Evolutionary conservation across 169 alveolate species (phyloP), one percentile per base, ranked within the genome.

Genomic region (Amoebophrya sp.): DNA sequence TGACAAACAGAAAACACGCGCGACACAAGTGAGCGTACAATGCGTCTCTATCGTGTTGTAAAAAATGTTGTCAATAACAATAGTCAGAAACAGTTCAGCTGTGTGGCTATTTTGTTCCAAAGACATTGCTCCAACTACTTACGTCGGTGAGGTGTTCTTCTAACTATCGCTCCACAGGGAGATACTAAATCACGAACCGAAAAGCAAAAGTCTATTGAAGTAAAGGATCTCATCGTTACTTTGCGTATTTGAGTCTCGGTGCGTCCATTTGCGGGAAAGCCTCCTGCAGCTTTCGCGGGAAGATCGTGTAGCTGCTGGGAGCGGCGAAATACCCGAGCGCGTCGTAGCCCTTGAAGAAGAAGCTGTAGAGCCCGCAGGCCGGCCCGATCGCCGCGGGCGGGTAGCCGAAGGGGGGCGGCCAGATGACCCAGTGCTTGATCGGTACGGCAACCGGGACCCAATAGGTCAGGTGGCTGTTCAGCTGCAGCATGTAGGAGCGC

Each of bases 381-480:
- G 93, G 93, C 47, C 93, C 93, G 40, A 92, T 38, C 39, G 93
- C 93, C 12, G 93, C 93, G 14, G 93, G 93, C 3, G 93, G 92
- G 77, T 92, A 92, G 90, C 89, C 93, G 77, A 92, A 92, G 39
- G 93, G 93, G 0, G 93, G 92, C 12, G 93, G 93, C 93, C 93
- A 92, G 47, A 92, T 83, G 89, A 92, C 38, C 93, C 93, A 92
- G 25, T 83, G 83, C 91, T 83, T 90, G 77, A 92, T 39, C 89
- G 93, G 93, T 3, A 92, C 93, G 18, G 93, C 93, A 54, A 92
- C 89, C 40, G 93, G 93, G 38, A 92, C 90, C 93, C 93, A 92
- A 40, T 83, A 77, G 40, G 93, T 92, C 77, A 92, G 39, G 77
- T 92, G 93, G 29, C 89, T 89, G 89, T 92, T 92, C 93, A 92